Evolutionary conservation across 306 rosid species (phyloP).

Genomic region (Canavalia ensiformis): DNA sequence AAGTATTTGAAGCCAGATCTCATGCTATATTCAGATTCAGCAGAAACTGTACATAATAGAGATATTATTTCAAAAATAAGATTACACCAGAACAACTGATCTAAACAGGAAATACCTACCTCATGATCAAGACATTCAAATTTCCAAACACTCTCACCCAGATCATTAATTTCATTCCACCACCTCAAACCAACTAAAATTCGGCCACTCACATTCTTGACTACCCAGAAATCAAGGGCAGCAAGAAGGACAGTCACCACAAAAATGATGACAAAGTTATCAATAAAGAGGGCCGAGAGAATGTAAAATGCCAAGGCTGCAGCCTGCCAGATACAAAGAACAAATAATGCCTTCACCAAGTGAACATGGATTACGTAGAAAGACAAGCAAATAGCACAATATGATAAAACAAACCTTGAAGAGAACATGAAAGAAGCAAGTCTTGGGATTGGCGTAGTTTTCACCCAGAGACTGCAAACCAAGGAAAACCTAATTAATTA

Average conservation of each 20-base stretch:
- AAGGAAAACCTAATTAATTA: constrained; percentile 33
- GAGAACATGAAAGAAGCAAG: constrained; percentile 94
- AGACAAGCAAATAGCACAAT: neutral
- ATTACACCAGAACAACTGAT: neutral
- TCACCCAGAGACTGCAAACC: constrained; percentile 78
- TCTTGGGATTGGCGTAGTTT: constrained; percentile 94
- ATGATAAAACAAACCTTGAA: constrained; percentile 73
- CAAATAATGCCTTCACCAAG: constrained; percentile 14
- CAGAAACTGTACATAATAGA: neutral
- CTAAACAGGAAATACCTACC: constrained; percentile 58
- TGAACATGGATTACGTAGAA: constrained; percentile 25
- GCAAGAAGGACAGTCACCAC: constrained; percentile 97
- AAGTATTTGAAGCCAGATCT: constrained; percentile 30
- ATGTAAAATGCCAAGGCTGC: constrained; percentile 95
- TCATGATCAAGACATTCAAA: constrained; percentile 98
- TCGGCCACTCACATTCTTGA: constrained; percentile 97
- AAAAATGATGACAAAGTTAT: constrained; percentile 93
- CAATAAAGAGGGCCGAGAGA: constrained; percentile 83
- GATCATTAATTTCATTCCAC: constrained; percentile 99
- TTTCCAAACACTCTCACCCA: constrained; percentile 98
- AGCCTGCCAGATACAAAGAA: constrained; percentile 67
- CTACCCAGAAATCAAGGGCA: constrained; percentile 99
- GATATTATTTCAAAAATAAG: constrained; percentile 26
- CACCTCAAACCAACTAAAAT: constrained; percentile 98
- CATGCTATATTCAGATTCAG: constrained; percentile 23